These are phyloP conservation scores for Trichoderma atrobrunneum DNA, from an alignment of 2,329 filamentous ascomycete species.

Conservation along the genomic window DNA sequence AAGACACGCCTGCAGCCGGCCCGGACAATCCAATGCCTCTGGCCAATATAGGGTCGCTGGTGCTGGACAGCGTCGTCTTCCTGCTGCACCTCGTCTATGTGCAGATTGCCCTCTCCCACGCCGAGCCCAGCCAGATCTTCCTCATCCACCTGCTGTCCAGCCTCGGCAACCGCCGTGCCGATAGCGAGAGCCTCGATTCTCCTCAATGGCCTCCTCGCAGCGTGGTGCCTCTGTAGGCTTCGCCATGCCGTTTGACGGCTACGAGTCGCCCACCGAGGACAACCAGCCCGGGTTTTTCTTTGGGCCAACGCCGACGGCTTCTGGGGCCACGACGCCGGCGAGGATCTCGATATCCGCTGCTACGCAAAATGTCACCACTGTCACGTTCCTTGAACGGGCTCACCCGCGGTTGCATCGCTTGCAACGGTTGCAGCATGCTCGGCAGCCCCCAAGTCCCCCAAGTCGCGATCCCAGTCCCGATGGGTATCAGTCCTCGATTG, in stretches of 20 bases:
- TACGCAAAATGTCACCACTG: not conserved
- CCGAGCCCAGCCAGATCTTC: slow-evolving; percentile 47
- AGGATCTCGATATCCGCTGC: not conserved
- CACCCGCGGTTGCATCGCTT: not conserved
- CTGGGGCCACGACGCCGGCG: slow-evolving; percentile 6
- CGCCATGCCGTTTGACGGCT: slow-evolving; percentile 26
- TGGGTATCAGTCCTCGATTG: not conserved
- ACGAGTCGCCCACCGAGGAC: slow-evolving; percentile 40
- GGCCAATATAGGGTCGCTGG: slow-evolving; percentile 49
- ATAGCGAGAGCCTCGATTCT: slow-evolving; percentile 47
- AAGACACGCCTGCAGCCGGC: not conserved
- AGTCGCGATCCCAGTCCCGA: not conserved
- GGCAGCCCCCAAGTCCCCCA: not conserved
- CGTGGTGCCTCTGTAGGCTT: slow-evolving; percentile 17
- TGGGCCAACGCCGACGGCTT: slow-evolving; percentile 20
- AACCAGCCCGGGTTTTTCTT: slow-evolving; percentile 31
- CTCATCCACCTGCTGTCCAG: slow-evolving; percentile 49
- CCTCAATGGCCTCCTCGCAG: slow-evolving; percentile 36
- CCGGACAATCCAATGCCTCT: slow-evolving; percentile 43
- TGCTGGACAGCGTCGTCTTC: slow-evolving; percentile 52
- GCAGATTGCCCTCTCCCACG: slow-evolving; percentile 48
- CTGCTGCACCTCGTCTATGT: slow-evolving; percentile 54
- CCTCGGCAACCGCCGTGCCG: slow-evolving; percentile 46
- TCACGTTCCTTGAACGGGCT: not conserved
- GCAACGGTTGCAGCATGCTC: not conserved